Conservation (phyloP, 495 filamentous ascomycete genomes). For the Oidiodendron maius region DNA sequence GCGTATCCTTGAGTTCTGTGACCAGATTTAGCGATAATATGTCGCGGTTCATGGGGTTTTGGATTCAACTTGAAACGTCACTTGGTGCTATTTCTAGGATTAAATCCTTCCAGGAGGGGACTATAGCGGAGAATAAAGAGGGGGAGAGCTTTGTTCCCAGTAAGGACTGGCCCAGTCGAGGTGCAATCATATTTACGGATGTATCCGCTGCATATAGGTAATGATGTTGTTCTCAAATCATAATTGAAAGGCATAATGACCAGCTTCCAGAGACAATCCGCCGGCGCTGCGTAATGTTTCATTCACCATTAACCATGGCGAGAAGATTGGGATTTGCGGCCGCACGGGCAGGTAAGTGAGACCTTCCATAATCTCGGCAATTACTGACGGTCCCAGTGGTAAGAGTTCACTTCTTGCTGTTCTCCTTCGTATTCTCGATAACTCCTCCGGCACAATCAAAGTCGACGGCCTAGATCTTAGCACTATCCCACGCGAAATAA, state of each 20-base stretch:
- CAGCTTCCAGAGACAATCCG: constrained; percentile 9
- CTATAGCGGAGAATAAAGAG: not conserved
- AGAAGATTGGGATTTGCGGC: constrained; percentile 30
- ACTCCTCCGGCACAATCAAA: constrained; percentile 13
- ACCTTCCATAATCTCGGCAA: not conserved
- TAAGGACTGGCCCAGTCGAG: constrained; percentile 26
- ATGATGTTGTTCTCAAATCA: not conserved
- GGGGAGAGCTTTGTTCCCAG: not conserved
- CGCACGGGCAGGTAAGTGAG: constrained; percentile 24
- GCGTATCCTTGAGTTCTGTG: constrained; percentile 40
- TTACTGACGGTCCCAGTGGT: not conserved
- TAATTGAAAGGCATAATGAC: not conserved
- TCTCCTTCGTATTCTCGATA: constrained; percentile 21
- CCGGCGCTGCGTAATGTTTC: constrained; percentile 24
- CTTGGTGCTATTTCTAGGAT: constrained; percentile 32
- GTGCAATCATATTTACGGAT: constrained; percentile 42
- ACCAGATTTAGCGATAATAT: constrained; percentile 3
- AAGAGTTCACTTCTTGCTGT: constrained; percentile 30
- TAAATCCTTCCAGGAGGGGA: constrained; percentile 13
- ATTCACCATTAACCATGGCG: constrained; percentile 27
- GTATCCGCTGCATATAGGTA: constrained; percentile 32
- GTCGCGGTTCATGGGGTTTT: constrained; percentile 22
- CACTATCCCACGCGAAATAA: constrained; percentile 16
- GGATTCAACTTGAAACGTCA: constrained; percentile 32
- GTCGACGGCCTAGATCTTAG: constrained; percentile 31